phyloP scores from a whole-genome alignment of 352 stramenopile genomes.

The Phytopythium vexans region DNA sequence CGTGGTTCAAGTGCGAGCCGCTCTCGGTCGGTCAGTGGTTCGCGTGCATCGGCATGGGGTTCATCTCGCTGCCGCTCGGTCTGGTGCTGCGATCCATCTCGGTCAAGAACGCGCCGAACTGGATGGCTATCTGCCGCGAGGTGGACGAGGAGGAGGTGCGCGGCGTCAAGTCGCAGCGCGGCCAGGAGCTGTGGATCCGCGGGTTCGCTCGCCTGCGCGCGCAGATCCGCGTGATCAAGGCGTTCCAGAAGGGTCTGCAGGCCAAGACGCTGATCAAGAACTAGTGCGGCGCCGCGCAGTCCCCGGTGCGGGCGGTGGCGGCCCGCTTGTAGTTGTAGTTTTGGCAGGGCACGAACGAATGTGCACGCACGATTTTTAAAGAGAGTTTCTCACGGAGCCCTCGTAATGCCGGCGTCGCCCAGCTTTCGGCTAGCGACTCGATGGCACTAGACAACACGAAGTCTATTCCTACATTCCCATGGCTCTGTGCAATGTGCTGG shows the following conservation, averaged over 20 bases:
- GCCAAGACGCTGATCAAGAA: slow-evolving; percentile 30
- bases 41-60: slow-evolving; percentile 54
- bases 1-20: slow-evolving; percentile 56
- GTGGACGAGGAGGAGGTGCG: slow-evolving; percentile 35
- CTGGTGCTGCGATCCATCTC: slow-evolving; percentile 51
- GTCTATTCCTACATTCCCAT: no score
- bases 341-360: no score
- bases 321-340: no score
- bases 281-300: slow-evolving; percentile 4
- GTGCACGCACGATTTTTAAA: no score
- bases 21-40: slow-evolving; percentile 41
- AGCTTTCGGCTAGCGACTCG: no score
- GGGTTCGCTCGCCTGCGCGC: slow-evolving; percentile 47
- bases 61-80: slow-evolving; percentile 43
- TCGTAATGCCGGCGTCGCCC: no score
- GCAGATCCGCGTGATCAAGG: slow-evolving; percentile 63
- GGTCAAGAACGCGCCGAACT: slow-evolving; percentile 53
- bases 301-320: no score
- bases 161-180: slow-evolving; percentile 24
- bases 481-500: no score
- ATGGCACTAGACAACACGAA: no score
- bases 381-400: no score
- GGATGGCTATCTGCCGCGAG: slow-evolving; percentile 56
- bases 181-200: slow-evolving; percentile 56
- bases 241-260: slow-evolving; percentile 58